These are phyloP conservation scores for Piloderma croceum DNA, from an alignment of 768 basidiomycete genomes.

Conservation along the genomic window DNA sequence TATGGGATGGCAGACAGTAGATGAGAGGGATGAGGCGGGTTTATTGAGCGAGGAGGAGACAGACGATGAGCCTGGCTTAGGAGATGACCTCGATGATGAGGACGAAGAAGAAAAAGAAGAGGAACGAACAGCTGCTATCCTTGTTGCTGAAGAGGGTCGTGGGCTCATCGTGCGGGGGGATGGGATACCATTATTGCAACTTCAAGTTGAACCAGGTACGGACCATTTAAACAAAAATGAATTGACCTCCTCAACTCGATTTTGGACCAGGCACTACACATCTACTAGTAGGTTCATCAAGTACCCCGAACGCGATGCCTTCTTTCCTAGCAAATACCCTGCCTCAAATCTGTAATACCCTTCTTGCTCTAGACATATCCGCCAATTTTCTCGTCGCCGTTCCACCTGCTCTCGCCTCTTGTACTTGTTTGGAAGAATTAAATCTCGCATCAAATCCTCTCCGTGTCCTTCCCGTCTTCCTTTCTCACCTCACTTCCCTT, in stretches of 20 bases:
- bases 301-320: constrained; percentile 72
- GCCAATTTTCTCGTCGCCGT: constrained; percentile 80
- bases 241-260: background rate
- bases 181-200: constrained; percentile 50
- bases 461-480: constrained; percentile 85
- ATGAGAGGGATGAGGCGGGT: constrained; percentile 63
- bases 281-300: constrained; percentile 79
- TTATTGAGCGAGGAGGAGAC: constrained; percentile 50
- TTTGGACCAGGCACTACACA: constrained; percentile 77
- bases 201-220: constrained; percentile 72
- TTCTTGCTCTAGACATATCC: constrained; percentile 92
- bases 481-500: constrained; percentile 69
- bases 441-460: constrained; percentile 91
- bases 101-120: constrained; percentile 51
- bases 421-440: constrained; percentile 82
- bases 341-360: constrained; percentile 66
- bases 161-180: constrained; percentile 78
- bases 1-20: constrained; percentile 66
- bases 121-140: constrained; percentile 69
- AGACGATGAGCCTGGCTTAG: constrained; percentile 39
- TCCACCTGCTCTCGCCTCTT: constrained; percentile 77
- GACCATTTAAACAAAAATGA: constrained; percentile 5
- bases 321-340: constrained; percentile 64
- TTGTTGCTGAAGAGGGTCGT: constrained; percentile 79
- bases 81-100: constrained; percentile 44